phyloP scores from a whole-genome alignment of 352 stramenopile genomes.

The Globisporangium apiculatum region DNA sequence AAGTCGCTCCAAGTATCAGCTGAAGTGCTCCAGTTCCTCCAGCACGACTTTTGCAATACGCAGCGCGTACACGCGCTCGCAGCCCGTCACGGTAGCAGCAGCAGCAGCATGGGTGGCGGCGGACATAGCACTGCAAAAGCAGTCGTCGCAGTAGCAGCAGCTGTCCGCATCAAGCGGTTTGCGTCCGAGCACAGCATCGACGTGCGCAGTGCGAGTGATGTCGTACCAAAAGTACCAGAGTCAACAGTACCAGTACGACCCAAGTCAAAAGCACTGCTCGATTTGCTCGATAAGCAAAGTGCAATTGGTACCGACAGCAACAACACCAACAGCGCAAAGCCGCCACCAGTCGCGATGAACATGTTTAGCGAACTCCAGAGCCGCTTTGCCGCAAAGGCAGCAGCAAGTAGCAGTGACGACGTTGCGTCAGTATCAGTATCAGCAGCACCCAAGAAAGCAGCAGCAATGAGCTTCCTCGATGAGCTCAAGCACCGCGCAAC shows the following conservation, averaged over 20 bases:
- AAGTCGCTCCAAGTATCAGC: conserved; percentile 53
- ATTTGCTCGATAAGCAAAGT: conserved; percentile 26
- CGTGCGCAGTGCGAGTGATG: neutral
- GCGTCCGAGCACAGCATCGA: conserved; percentile 9
- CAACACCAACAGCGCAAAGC: no score
- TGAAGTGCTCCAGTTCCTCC: conserved; percentile 56
- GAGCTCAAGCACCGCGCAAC: conserved; percentile 33
- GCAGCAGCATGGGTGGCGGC: neutral
- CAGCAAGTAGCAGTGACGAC: conserved; percentile 1
- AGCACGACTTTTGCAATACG: conserved; percentile 66
- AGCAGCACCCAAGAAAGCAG: neutral
- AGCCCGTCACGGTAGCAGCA: neutral
- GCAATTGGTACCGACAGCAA: neutral
- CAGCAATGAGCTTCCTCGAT: conserved; percentile 31
- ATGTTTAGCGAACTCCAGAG: conserved; percentile 39
- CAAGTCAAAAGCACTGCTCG: conserved; percentile 47
- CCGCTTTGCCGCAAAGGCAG: conserved; percentile 13
- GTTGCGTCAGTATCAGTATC: conserved; percentile 1
- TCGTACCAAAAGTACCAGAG: neutral
- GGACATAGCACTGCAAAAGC: conserved; percentile 5
- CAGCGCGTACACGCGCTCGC: conserved; percentile 15
- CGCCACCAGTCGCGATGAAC: conserved; percentile 7
- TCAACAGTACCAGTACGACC: conserved; percentile 14
- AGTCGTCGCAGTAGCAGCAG: neutral
- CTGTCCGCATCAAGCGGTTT: conserved; percentile 13